Percentiles rank a stretch among this genome's conserved stretches.
Conservation (phyloP, 208 protist species). For the Leishmania guyanensis region DNA sequence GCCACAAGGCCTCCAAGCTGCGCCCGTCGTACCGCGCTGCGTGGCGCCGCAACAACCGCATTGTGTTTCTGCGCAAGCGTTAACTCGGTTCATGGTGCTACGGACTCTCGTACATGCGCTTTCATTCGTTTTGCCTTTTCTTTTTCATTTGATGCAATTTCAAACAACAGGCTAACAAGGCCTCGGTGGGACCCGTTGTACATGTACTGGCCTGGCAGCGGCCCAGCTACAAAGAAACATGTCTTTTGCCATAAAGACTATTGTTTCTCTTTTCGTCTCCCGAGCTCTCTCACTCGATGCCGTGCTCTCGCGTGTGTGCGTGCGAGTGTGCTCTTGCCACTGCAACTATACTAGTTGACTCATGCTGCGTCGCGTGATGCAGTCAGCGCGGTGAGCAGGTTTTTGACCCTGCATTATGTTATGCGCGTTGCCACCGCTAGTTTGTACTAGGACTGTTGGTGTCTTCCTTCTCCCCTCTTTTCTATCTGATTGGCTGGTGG, state of each 20-base stretch:
- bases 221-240: neutral
- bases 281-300: neutral
- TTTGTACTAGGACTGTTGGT: neutral
- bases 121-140: slow-evolving; percentile 19
- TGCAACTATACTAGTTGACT: neutral
- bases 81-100: slow-evolving; percentile 34
- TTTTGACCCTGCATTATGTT: neutral
- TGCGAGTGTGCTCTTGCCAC: neutral
- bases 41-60: slow-evolving; percentile 99
- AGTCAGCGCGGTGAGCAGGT: neutral
- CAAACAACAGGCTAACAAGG: neutral
- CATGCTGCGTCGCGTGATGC: neutral
- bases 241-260: too few relatives aligned
- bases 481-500: neutral
- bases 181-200: neutral
- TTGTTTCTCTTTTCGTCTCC: neutral
- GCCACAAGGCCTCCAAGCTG: slow-evolving; percentile 94
- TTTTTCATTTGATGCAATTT: slow-evolving; percentile 15
- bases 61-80: slow-evolving; percentile 93
- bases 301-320: neutral
- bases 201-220: neutral
- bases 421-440: neutral
- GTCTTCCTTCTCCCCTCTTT: neutral
- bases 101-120: slow-evolving; percentile 1
- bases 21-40: slow-evolving; percentile 95